Conservation (phyloP, 192 early-diverging fungal species). For the Funneliformis mosseae region DNA sequence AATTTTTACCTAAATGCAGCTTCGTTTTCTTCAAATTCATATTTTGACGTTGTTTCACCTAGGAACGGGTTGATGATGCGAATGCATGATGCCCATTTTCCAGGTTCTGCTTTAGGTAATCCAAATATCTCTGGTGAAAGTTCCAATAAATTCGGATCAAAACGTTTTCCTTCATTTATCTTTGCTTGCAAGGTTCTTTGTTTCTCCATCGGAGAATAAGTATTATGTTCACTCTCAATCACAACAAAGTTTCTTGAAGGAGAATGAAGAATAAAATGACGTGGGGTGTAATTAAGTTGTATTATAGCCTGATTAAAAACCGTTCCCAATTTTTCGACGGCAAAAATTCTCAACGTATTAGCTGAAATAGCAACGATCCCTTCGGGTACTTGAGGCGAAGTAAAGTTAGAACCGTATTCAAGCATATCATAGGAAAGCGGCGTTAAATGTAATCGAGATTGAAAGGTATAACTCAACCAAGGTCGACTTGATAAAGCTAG, state of each 20-base stretch:
- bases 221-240: conserved; percentile 85
- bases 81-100: conserved; percentile 88
- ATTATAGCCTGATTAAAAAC: conserved; percentile 84
- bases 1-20: conserved; percentile 70
- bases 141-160: conserved; percentile 56
- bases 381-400: conserved; percentile 83
- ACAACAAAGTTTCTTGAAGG: conserved; percentile 83
- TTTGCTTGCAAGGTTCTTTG: conserved; percentile 55
- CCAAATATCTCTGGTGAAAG: conserved; percentile 82
- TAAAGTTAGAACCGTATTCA: conserved; percentile 82
- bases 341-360: conserved; percentile 83
- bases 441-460: conserved; percentile 69
- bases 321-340: conserved; percentile 79
- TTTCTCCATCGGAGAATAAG: conserved; percentile 69
- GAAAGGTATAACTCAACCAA: conserved; percentile 86
- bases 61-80: conserved; percentile 79
- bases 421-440: conserved; percentile 88
- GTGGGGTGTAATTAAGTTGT: conserved; percentile 86
- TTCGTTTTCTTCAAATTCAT: conserved; percentile 84
- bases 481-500: conserved; percentile 84
- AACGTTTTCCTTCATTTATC: conserved; percentile 54
- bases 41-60: conserved; percentile 64
- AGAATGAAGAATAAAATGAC: conserved; percentile 74
- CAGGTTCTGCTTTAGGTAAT: conserved; percentile 62
- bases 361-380: conserved; percentile 87